These are phyloP conservation scores for Ganoderma meredithae DNA, from an alignment of 1,284 basidiomycete genomes.

Conservation along the genomic window DNA sequence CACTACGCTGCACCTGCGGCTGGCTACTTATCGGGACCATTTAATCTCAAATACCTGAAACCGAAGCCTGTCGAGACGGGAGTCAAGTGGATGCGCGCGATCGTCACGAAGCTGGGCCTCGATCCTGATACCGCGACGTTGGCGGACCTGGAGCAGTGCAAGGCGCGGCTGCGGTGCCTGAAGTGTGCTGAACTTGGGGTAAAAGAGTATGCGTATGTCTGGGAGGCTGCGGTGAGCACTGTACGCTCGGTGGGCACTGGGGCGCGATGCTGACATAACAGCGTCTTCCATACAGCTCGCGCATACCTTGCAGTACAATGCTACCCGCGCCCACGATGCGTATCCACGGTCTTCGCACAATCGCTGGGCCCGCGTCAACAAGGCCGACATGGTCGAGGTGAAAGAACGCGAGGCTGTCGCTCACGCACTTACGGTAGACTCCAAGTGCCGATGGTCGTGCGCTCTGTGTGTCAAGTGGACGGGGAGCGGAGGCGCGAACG, in stretches of 20 bases:
- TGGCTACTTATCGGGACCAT: neutral
- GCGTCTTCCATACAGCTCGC: neutral
- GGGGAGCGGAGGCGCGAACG: neutral
- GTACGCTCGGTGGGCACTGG: neutral
- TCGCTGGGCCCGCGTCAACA: neutral
- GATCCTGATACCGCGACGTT: neutral
- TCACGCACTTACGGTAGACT: neutral
- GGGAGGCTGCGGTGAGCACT: slow-evolving; percentile 10
- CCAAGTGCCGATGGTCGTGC: neutral
- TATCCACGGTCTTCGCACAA: neutral
- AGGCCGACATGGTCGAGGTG: neutral
- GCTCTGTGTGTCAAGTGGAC: neutral
- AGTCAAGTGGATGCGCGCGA: slow-evolving; percentile 1
- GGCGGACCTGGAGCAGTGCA: slow-evolving; percentile 6
- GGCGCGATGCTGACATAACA: neutral
- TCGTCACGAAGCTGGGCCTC: neutral
- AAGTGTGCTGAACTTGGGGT: neutral
- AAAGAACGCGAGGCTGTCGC: slow-evolving; percentile 2
- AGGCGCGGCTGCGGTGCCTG: slow-evolving; percentile 6
- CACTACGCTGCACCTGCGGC: neutral
- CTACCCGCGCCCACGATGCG: neutral
- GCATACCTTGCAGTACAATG: neutral
- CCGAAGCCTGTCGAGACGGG: neutral
- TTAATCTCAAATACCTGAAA: neutral
- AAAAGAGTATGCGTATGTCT: neutral